Evolutionary conservation across 192 early-diverging fungal species (phyloP).

Genomic region (Pilaira anomala): DNA sequence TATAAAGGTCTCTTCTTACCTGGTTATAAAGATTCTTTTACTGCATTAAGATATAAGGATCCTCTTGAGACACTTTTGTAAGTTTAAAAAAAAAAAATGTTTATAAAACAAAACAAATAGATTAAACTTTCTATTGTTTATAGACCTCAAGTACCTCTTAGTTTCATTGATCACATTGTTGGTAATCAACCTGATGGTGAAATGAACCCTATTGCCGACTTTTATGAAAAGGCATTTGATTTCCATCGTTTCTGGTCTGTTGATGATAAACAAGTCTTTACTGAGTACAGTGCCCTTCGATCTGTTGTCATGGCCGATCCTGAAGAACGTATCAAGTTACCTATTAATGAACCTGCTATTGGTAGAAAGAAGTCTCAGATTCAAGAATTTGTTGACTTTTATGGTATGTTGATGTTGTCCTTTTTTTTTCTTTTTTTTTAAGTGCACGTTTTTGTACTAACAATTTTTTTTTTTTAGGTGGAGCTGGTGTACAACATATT

Average conservation of each 20-base stretch:
- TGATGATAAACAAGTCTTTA: constrained; percentile 94
- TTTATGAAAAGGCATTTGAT: constrained; percentile 88
- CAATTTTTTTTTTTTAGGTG: constrained; percentile 35
- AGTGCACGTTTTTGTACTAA: background rate
- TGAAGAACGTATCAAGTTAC: constrained; percentile 91
- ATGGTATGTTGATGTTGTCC: constrained; percentile 55
- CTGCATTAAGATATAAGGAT: constrained; percentile 38
- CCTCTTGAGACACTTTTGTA: constrained; percentile 59
- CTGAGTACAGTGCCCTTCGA: constrained; percentile 90
- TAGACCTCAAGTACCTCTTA: constrained; percentile 54
- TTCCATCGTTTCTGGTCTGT: constrained; percentile 99
- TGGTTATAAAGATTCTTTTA: constrained; percentile 50
- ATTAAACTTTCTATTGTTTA: constrained; percentile 3
- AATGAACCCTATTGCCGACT: constrained; percentile 81
- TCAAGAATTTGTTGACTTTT: constrained; percentile 87
- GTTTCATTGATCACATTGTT: constrained; percentile 90
- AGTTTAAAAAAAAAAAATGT: background rate
- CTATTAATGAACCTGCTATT: constrained; percentile 94
- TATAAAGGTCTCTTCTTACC: constrained; percentile 92
- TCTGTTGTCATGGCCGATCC: constrained; percentile 96
- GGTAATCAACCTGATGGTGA: constrained; percentile 92
- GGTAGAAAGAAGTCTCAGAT: constrained; percentile 96
- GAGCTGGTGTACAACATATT: constrained; percentile 90
- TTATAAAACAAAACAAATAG: background rate
- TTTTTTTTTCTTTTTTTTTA: too few species aligned